Evolutionary conservation across 495 filamentous ascomycete species (phyloP).

Genomic region (Aspergillus avenaceus): DNA sequence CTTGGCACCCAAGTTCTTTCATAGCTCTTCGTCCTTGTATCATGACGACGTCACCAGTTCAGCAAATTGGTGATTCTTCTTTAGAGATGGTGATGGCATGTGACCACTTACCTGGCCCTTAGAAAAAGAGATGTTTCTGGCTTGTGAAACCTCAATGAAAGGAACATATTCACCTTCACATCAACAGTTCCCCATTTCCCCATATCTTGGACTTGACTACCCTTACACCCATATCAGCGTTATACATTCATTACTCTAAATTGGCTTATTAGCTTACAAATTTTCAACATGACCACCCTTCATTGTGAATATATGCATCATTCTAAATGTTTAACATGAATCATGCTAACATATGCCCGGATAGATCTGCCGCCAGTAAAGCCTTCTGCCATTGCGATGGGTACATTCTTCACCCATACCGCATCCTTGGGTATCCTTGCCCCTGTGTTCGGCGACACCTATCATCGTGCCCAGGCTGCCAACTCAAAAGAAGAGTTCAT

Average conservation of each 20-base stretch:
- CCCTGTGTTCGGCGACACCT: conserved; percentile 91
- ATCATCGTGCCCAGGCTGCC: conserved; percentile 84
- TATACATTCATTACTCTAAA: background rate
- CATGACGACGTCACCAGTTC: conserved; percentile 47
- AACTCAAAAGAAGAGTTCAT: conserved; percentile 96
- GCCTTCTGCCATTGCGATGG: conserved; percentile 94
- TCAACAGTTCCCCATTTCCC: too few relatives aligned
- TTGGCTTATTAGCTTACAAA: background rate
- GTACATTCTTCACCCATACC: conserved; percentile 91
- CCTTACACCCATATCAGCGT: background rate
- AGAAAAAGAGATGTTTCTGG: background rate
- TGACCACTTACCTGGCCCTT: conserved; percentile 3
- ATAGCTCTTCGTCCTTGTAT: conserved; percentile 27
- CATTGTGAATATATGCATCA: conserved; percentile 49
- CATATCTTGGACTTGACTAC: too few relatives aligned
- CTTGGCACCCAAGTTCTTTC: background rate
- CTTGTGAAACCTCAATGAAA: too few relatives aligned
- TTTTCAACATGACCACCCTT: conserved; percentile 54
- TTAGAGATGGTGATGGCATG: background rate
- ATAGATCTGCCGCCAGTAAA: conserved; percentile 92
- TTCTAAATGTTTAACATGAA: background rate
- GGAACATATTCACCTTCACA: background rate
- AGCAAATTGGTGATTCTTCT: background rate
- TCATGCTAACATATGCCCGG: conserved; percentile 3
- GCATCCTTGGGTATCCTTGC: conserved; percentile 75